Evolutionary conservation across 768 basidiomycete genomes (phyloP), one percentile per base, ranked within the genome.

Genomic region (Boletus rufocinnamomeus): DNA sequence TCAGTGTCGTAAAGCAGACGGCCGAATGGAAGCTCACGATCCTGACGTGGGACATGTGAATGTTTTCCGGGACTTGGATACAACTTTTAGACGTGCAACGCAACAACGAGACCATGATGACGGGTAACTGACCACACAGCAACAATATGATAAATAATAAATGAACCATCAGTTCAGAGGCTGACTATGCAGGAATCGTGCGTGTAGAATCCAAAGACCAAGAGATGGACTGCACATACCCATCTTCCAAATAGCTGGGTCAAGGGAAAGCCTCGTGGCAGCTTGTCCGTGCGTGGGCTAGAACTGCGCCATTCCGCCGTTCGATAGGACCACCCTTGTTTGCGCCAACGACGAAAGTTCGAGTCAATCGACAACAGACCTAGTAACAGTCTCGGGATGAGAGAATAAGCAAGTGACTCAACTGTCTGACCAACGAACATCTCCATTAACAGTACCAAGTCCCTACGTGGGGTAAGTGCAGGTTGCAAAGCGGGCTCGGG

Each of bases 41-140:
- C 41, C 40, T 27, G 41, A 50, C 45, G 50, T 62, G 60, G 19
- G 61, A 57, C 40, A 19, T 11, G 50, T 23, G 30, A 40, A 48
- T 17, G 40, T 28, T 28, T 28, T 47, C 9, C 8, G 32, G 30
- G 23, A 30, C 28, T n/a, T n/a, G 13, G 27, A 16, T 21, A 34
- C 13, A 30, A 21, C 27, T 30, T 28, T 14, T 21, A 38, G 30
- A 45, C 23, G 21, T 11, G 35, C 17, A 23, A 13, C n/a, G n/a
- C n/a, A 9, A 45, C 11, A 6, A 13, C 27, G 28, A 32, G 5
- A 21, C 7, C n/a, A 48, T 32, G 17, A 50, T 27, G n/a, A 27
- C 19, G 38, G n/a, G 5, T 21, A 58, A 27, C 21, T 14, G 16
- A 48, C 34, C 21, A 40, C 23, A 44, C 23, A 47, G 17, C 21